phyloP scores from a whole-genome alignment of 495 filamentous ascomycete species.

The Daldinia vernicosa region DNA sequence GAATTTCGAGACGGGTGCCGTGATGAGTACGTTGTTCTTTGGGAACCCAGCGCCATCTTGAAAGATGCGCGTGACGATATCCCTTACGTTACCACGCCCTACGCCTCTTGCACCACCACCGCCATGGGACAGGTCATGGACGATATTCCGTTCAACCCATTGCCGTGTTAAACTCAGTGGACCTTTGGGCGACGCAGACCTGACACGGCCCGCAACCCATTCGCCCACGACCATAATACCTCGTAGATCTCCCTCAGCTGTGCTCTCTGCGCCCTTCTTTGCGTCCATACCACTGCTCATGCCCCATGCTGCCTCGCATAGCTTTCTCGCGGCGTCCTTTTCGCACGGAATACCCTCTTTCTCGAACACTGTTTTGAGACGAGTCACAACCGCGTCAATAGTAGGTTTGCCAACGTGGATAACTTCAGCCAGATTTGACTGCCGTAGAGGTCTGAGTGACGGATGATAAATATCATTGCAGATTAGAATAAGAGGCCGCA shows the following conservation, averaged over 20 bases:
- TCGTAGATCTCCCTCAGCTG: slow-evolving; percentile 88
- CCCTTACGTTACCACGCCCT: slow-evolving; percentile 79
- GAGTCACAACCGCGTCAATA: slow-evolving; percentile 81
- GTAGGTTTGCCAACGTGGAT: slow-evolving; percentile 92
- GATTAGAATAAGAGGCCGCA: slow-evolving; percentile 89
- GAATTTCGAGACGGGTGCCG: slow-evolving; percentile 42
- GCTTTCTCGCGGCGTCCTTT: slow-evolving; percentile 82
- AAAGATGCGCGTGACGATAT: slow-evolving; percentile 86
- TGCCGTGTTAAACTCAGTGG: slow-evolving; percentile 69
- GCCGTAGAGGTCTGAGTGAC: slow-evolving; percentile 82
- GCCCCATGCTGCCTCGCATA: slow-evolving; percentile 96
- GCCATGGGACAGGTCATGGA: slow-evolving; percentile 73
- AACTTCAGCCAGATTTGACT: slow-evolving; percentile 83
- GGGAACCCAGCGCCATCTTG: slow-evolving; percentile 87
- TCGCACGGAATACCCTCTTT: slow-evolving; percentile 88
- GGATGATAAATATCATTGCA: slow-evolving; percentile 99
- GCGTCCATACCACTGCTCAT: slow-evolving; percentile 68
- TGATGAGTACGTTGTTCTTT: slow-evolving; percentile 55
- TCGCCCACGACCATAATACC: slow-evolving; percentile 93
- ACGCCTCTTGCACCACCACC: slow-evolving; percentile 80
- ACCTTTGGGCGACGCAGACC: slow-evolving; percentile 56
- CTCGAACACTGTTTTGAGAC: slow-evolving; percentile 82
- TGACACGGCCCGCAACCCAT: slow-evolving; percentile 88
- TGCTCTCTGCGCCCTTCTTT: slow-evolving; percentile 65
- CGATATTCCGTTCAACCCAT: slow-evolving; percentile 84